Evolutionary conservation across 202 grass and related monocot genomes (phyloP).

Genomic region (Zizania palustris): DNA sequence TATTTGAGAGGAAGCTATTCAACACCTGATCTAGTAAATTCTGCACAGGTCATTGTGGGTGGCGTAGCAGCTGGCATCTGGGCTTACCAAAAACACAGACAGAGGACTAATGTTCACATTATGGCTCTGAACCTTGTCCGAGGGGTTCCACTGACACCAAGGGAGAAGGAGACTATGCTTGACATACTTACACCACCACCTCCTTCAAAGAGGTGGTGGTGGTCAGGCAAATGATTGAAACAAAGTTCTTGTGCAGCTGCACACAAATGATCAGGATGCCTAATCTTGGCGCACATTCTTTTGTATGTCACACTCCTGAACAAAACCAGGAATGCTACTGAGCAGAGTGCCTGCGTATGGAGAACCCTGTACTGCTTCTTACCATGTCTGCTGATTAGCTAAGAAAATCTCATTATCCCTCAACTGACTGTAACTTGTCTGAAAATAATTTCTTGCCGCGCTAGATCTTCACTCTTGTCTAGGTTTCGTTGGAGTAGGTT

Average conservation of each 20-base stretch:
- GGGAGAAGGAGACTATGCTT: conserved; percentile 81
- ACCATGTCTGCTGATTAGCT: not conserved
- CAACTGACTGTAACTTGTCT: not conserved
- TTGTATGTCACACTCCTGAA: not conserved
- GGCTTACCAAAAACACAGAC: conserved; percentile 83
- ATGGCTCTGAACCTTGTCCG: conserved; percentile 86
- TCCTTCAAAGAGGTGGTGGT: conserved; percentile 56
- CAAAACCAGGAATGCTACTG: not conserved
- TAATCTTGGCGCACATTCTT: not conserved
- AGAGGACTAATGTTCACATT: conserved; percentile 85
- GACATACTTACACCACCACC: conserved; percentile 70
- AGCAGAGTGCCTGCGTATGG: not conserved
- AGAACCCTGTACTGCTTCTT: not conserved
- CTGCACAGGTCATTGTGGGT: conserved; percentile 66
- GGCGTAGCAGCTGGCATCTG: conserved; percentile 70
- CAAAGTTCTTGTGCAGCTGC: not conserved
- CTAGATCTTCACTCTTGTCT: not conserved
- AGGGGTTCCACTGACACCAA: conserved; percentile 73
- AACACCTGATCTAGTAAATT: conserved; percentile 12
- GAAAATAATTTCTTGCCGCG: not conserved
- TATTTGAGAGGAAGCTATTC: not conserved
- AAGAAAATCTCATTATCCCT: not conserved
- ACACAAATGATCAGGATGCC: conserved; percentile 4
- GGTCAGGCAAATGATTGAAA: conserved; percentile 47
- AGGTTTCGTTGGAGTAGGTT: not conserved